Conservation (phyloP, 768 basidiomycete genomes). For the Pisolithus microcarpus region DNA sequence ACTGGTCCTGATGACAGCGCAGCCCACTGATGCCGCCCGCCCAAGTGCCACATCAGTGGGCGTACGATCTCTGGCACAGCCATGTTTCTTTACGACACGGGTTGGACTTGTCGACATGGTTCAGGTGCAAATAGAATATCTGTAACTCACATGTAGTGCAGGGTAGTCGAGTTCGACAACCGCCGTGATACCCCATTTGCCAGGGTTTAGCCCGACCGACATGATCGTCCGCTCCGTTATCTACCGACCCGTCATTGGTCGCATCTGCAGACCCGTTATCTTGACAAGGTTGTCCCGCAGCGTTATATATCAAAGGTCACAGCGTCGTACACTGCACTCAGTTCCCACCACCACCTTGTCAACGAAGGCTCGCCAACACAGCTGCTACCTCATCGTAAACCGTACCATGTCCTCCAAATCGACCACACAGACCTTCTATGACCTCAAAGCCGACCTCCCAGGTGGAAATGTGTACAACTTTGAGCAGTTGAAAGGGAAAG, state of each 20-base stretch:
- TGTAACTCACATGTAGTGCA: too few species aligned
- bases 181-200: too few species aligned
- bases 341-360: background rate
- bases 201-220: too few species aligned
- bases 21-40: too few species aligned
- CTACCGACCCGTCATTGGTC: background rate
- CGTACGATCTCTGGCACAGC: background rate
- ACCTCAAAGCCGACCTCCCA: conserved; percentile 60
- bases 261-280: background rate
- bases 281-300: background rate
- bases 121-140: too few species aligned
- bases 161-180: too few species aligned
- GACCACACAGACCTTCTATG: conserved; percentile 44
- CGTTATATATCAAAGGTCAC: background rate
- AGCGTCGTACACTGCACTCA: background rate
- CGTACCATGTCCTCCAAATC: conserved; percentile 18
- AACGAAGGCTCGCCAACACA: background rate
- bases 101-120: too few species aligned
- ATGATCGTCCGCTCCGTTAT: background rate
- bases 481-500: conserved; percentile 65
- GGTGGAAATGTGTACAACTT: conserved; percentile 53
- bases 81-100: too few species aligned
- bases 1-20: too few species aligned
- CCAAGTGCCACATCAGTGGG: too few species aligned
- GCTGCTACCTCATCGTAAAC: conserved; percentile 2